Evolutionary conservation across 805 yeast species (phyloP), one percentile per base, ranked within the genome.

Genomic region (Candida pseudofarinosa): DNA sequence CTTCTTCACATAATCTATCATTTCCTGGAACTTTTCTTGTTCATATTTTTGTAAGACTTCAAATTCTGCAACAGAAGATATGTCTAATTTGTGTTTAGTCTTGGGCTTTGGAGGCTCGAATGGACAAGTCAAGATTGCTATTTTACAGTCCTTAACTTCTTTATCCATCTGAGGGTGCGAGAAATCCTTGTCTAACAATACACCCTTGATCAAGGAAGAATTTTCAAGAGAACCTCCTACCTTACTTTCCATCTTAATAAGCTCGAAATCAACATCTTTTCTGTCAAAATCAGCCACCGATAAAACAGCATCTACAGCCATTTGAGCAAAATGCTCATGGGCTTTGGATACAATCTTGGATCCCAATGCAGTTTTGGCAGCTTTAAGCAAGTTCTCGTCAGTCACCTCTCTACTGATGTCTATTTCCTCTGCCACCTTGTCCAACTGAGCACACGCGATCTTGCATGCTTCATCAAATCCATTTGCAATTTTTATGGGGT

Each of bases 61-160:
- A 70, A 90, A 93, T 68, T 93, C 99, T 57, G 90, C 97, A 16
- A 89, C 97, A n/a, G 85, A 69, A 13, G 91, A 79, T 50, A 91
- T 91, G 62, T 91, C 96, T 56, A 91, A 76, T 76, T 91, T 91
- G 71, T 91, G 99, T 70, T 93, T 93, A 18, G 99, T 93, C 73
- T 93, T 93, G 53, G 99, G 99, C 71, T 93, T 93, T 56, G 99
- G 99, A 33, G 99, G 99, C 73, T 93, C 99, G 61, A 93, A 93
- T 55, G 99, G 98, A 72, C 98, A 91, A 2, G 99, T 93, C 60
- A 93, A 76, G 52, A 93, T 91, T 38, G 98, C 98, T 47, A 93
- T 76, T 62, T 87, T 88, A 50, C 88, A 95, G 63, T 89, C 85
- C 40, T 65, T 60, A 37, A 91, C 76, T 41, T 65, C 63, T 59